Evolutionary conservation across 352 stramenopile species (phyloP).

Genomic region (Ochromonadaceae sp.): DNA sequence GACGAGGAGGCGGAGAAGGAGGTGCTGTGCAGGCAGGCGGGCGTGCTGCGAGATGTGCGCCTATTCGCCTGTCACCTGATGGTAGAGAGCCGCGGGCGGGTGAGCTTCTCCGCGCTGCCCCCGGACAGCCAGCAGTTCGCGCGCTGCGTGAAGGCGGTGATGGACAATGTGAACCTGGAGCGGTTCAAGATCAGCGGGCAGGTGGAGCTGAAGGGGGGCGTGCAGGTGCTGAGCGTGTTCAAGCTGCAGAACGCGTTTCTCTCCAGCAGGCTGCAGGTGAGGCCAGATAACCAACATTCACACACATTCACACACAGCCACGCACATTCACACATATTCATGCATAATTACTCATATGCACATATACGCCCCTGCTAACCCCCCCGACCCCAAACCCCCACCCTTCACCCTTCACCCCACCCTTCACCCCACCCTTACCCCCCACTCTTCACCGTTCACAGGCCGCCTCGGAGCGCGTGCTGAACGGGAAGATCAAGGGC

Average conservation of each 20-base stretch:
- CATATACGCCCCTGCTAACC: no score
- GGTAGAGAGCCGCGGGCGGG: not conserved
- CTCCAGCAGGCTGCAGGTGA: not conserved
- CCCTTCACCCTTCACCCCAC: not conserved
- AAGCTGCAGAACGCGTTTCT: not conserved
- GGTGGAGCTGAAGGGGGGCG: not conserved
- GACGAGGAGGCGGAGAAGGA: constrained; percentile 1
- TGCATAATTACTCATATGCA: no score
- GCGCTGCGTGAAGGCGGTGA: constrained; percentile 9
- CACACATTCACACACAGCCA: no score
- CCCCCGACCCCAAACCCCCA: not conserved
- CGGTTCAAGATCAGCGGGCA: not conserved
- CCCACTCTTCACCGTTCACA: not conserved
- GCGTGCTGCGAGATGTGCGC: not conserved
- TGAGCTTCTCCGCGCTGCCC: not conserved
- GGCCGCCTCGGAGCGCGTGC: not conserved
- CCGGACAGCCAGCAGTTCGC: not conserved
- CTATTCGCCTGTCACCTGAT: not conserved
- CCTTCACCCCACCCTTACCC: not conserved
- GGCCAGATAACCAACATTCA: no score
- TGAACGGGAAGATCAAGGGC: not conserved
- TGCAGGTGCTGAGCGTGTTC: constrained; percentile 1
- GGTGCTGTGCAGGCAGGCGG: not conserved
- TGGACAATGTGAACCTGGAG: not conserved
- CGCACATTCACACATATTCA: no score